Percentiles rank a stretch among this genome's conserved stretches.
These are phyloP conservation scores for Phytophthora ramorum DNA, from an alignment of 352 stramenopile genomes.

Conservation along the genomic window DNA sequence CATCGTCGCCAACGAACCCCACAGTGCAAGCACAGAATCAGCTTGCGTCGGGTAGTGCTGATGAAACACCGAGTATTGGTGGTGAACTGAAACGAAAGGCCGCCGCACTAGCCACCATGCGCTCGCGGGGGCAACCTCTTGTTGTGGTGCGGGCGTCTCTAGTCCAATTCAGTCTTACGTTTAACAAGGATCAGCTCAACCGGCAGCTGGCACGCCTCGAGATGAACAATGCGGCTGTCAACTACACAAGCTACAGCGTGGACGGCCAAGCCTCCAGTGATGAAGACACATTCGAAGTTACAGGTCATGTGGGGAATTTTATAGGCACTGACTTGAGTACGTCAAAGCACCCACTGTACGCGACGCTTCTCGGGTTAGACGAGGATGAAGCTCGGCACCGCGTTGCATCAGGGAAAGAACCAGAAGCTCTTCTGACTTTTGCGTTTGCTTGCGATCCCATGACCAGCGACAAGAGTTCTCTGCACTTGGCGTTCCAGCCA, in stretches of 20 bases:
- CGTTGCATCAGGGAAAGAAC: constrained; percentile 7
- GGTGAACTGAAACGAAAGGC: constrained; percentile 3
- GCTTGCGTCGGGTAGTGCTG: background rate
- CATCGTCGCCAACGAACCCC: constrained; percentile 1
- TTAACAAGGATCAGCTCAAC: constrained; percentile 84
- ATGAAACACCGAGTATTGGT: background rate
- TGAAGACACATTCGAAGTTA: constrained; percentile 41
- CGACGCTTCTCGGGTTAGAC: constrained; percentile 71
- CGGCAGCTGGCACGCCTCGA: constrained; percentile 71
- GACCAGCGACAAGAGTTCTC: constrained; percentile 44
- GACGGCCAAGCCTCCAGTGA: constrained; percentile 8
- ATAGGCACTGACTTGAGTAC: constrained; percentile 77
- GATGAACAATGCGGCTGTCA: constrained; percentile 61
- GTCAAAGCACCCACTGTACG: constrained; percentile 70
- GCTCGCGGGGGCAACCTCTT: constrained; percentile 21
- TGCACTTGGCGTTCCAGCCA: constrained; percentile 65
- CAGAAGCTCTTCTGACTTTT: constrained; percentile 35
- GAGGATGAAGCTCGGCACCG: constrained; percentile 29
- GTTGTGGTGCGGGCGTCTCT: constrained; percentile 65
- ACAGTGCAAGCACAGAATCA: background rate
- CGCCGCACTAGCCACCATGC: constrained; percentile 15
- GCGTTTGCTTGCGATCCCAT: constrained; percentile 28
- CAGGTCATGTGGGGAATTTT: constrained; percentile 75
- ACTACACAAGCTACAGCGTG: constrained; percentile 43
- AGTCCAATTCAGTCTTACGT: constrained; percentile 78